Base-by-base conservation (phyloP, 352 stramenopile genomes). In the Phytophthora megakarya region DNA sequence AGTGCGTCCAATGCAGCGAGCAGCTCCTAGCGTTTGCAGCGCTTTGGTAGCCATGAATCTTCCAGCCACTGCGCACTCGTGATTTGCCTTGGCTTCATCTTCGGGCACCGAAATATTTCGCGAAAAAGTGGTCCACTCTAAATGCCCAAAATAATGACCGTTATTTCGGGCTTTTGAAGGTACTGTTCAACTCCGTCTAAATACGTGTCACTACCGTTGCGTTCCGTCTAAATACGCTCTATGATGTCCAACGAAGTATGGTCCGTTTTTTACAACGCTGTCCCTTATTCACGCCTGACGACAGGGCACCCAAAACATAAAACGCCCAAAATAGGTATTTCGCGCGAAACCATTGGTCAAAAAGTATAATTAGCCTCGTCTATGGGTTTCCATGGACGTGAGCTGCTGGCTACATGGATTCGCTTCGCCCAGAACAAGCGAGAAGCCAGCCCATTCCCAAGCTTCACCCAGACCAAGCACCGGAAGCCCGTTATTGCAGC, bases 41-140 rank as follows among this genome's bases (percentile, higher is more conserved):
- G 30, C 9, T n/a, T 40, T 47, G 26, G 61, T 53, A 68, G 44
- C 61, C 61, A 57, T 63, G 60, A 44, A 44, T 49, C 44, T 48
- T 64, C 55, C 55, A 63, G 37, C n/a, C 30, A 22, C 18, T 7
- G 3, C 2, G 37, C 26, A 1, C 5, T 2, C 3, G 25, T 15
- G 54, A 62, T 62, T 62, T 62, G 43, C 21, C 19, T 52, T 50
- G 39, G 38, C 37, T 49, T 49, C 25, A 59, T 37, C 45, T 46
- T 61, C 43, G 43, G 53, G 53, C 53, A 53, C 18, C 53, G 53
- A 61, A 61, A 53, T 39, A 26, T 28, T 35, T 45, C 16, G 12
- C 7, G 7, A 23, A 30, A n/a, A 47, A 32, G 47, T 54, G 35
- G 35, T 57, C 48, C 33, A 57, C 49, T 1, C 28, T n/a, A 61